Evolutionary conservation across 2,329 filamentous ascomycete species (phyloP).

Genomic region (Sphaerulina populicola): DNA sequence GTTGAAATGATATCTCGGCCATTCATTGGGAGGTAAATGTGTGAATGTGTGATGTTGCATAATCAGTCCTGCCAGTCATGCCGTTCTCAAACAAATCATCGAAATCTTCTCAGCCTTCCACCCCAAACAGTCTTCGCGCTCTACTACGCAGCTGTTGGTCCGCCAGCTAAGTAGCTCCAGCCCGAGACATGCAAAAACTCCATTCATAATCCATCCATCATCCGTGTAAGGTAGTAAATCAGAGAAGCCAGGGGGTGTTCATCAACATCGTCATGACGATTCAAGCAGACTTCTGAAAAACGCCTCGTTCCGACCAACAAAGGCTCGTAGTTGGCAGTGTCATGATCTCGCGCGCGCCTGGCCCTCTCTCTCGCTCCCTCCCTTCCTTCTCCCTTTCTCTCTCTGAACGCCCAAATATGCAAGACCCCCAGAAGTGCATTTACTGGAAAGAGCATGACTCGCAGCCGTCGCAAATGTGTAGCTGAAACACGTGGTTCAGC

Average conservation of each 20-base stretch:
- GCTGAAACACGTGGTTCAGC: conserved; percentile 10
- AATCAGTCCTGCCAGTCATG: conserved; percentile 8
- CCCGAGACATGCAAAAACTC: background rate
- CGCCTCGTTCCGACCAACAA: background rate
- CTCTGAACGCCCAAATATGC: conserved; percentile 1
- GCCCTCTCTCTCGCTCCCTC: too few relatives aligned
- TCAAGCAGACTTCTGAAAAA: background rate
- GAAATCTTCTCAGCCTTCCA: background rate
- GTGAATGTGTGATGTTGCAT: conserved; percentile 5
- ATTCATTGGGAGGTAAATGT: conserved; percentile 7
- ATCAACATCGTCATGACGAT: conserved; percentile 15
- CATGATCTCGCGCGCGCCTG: background rate
- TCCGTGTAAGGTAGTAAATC: background rate
- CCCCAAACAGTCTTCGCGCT: background rate
- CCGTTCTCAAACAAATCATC: background rate
- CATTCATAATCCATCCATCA: background rate
- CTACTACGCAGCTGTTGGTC: background rate
- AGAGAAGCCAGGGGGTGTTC: conserved; percentile 2
- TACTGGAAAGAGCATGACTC: background rate
- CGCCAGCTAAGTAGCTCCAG: background rate
- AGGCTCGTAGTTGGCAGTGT: background rate
- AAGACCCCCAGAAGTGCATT: conserved; percentile 4
- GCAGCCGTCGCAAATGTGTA: conserved; percentile 9
- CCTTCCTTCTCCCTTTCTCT: too few relatives aligned
- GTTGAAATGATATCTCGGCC: conserved; percentile 9